These are phyloP conservation scores for Sutorius australiensis DNA, from an alignment of 768 basidiomycete genomes.

Conservation along the genomic window DNA sequence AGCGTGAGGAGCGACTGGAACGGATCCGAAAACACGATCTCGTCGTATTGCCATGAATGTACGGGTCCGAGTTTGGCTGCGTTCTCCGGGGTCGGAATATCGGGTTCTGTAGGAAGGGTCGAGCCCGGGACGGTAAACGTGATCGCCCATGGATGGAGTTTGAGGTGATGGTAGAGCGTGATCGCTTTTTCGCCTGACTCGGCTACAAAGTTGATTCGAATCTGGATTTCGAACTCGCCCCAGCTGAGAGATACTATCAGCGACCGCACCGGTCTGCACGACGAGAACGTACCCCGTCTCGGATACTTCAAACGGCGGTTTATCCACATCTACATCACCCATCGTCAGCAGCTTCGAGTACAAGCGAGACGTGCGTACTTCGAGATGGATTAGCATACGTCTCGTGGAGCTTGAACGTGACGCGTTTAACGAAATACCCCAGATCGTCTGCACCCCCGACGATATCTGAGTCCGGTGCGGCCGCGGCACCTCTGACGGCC, in stretches of 20 bases:
- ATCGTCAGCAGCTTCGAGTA: background rate
- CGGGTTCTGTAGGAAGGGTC: conserved; percentile 45
- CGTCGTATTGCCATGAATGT: conserved; percentile 98
- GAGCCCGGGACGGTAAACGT: conserved; percentile 24
- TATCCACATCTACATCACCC: conserved; percentile 69
- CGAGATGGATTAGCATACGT: conserved; percentile 89
- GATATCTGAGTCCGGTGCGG: conserved; percentile 63
- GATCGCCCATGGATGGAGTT: conserved; percentile 85
- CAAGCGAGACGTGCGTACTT: conserved; percentile 50
- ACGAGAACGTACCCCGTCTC: conserved; percentile 75
- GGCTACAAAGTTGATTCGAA: conserved; percentile 82
- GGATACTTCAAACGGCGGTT: conserved; percentile 89
- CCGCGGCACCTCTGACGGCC: conserved; percentile 85
- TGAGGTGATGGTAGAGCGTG: conserved; percentile 87
- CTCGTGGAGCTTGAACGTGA: conserved; percentile 96
- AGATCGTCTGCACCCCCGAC: conserved; percentile 91
- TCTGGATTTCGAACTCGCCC: conserved; percentile 98
- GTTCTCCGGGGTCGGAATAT: conserved; percentile 62
- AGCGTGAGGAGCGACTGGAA: conserved; percentile 81
- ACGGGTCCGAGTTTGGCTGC: conserved; percentile 73
- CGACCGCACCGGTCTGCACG: background rate
- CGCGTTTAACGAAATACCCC: conserved; percentile 89
- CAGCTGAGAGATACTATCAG: conserved; percentile 47
- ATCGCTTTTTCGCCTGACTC: conserved; percentile 93
- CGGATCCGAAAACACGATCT: conserved; percentile 94